Percentiles rank a stretch among this genome's conserved stretches.
These are phyloP conservation scores for Cystoisospora suis DNA, from an alignment of 169 alveolate genomes.

Conservation along the genomic window DNA sequence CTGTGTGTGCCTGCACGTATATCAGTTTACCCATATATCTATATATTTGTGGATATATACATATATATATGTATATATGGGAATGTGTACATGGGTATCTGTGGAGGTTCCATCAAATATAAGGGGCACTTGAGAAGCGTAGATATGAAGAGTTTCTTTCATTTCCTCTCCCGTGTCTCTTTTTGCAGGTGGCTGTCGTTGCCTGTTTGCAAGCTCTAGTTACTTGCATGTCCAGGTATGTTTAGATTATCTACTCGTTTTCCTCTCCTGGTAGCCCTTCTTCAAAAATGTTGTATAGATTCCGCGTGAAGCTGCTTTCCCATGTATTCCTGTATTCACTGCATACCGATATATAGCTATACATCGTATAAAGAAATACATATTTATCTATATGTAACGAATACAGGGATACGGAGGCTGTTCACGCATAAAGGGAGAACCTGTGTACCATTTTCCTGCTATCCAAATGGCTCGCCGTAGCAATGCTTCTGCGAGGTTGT, in stretches of 20 bases:
- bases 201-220: not conserved
- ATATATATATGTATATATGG: not conserved
- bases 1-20: not conserved
- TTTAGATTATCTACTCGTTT: not conserved
- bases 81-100: not conserved
- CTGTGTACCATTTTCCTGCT: not conserved
- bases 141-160: not conserved
- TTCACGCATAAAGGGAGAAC: not conserved
- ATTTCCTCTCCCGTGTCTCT: not conserved
- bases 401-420: not conserved
- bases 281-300: too few relatives aligned
- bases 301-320: too few relatives aligned
- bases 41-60: too few relatives aligned
- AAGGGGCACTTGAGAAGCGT: not conserved
- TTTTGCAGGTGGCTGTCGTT: not conserved
- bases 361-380: too few relatives aligned
- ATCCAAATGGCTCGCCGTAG: not conserved
- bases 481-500: not conserved
- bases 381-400: not conserved
- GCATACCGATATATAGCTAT: too few relatives aligned
- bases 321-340: too few relatives aligned
- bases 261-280: not conserved
- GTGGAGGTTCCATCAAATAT: not conserved
- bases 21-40: not conserved
- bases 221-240: not conserved